These are phyloP conservation scores for Recurvomyces mirabilis DNA, from an alignment of 495 filamentous ascomycete species.

Conservation along the genomic window DNA sequence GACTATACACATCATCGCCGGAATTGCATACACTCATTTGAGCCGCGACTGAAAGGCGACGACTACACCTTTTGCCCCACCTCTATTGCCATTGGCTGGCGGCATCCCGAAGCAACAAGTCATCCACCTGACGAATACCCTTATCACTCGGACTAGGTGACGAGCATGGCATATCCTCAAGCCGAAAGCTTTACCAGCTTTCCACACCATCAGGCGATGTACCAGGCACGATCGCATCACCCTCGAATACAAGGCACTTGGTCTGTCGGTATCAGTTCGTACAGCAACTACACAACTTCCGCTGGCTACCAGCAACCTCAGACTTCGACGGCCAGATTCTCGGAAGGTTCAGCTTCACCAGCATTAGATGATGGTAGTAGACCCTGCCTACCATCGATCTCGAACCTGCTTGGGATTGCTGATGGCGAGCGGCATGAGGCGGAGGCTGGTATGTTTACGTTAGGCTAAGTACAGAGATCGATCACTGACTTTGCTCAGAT, in stretches of 20 bases:
- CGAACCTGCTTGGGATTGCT: conserved; percentile 28
- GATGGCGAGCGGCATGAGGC: conserved; percentile 23
- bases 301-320: conserved; percentile 1
- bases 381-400: conserved; percentile 32
- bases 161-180: conserved; percentile 14
- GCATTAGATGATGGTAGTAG: conserved; percentile 26
- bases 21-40: too few relatives aligned
- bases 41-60: too few relatives aligned
- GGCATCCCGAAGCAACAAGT: background rate
- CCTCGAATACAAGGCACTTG: background rate
- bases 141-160: conserved; percentile 2
- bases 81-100: too few relatives aligned
- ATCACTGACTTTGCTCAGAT: background rate
- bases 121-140: background rate
- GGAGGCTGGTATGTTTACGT: conserved; percentile 19
- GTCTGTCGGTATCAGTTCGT: conserved; percentile 7
- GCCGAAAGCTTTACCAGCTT: conserved; percentile 7
- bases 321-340: background rate
- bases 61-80: too few relatives aligned
- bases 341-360: conserved; percentile 20
- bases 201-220: conserved; percentile 11
- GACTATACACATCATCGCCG: too few relatives aligned
- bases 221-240: conserved; percentile 3
- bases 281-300: background rate
- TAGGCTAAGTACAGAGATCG: background rate